Evolutionary conservation across 2,329 filamentous ascomycete species (phyloP), one percentile per base, ranked within the genome.

Genomic region (Mollisiaceae sp.): DNA sequence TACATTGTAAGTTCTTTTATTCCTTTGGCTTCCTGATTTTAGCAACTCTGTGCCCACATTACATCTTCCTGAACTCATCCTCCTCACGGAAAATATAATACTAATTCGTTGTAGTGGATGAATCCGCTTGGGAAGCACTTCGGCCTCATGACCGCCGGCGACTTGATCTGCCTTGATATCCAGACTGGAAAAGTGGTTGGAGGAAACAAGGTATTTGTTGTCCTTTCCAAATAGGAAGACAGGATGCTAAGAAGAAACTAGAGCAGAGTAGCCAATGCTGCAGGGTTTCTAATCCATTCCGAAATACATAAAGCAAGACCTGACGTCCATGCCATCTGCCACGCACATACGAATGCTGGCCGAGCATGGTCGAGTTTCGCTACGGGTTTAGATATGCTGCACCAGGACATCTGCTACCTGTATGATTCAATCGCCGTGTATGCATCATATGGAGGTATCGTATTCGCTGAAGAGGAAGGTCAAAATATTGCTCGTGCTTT

Each of bases 251-350:
- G 9, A 39, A n/a, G 35, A 15, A 20, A 55, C 55, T 36, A 75
- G 72, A 82, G 77, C 15, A 80, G 84, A 38, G 85, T 89, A 1
- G 83, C 84, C 56, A 92, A 92, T 75, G 84, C 85, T 3, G 88
- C 89, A 0, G 90, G 89, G 6, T 91, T 89, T 74, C 78, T 87
- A 67, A 92, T 93, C 70, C 90, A 92, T 77, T 83, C 83, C 8
- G 89, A 88, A 27, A 80, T 92, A 12, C 86, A 91, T 78, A 88
- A 87, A 77, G 87, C 87, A 4, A 80, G 89, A 38, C 84, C 85
- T 4, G 84, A 91, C 74, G 85, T 89, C 41, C 81, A 87, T 71
- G 88, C 90, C 20, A 85, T 89, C 36, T 91, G 88, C 76, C 90
- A 93, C 73, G 85, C 86, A 3, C 90, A 92, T 75, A 86, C 84